phyloP scores from a whole-genome alignment of 352 stramenopile species.

The Pythium sukuiense region DNA sequence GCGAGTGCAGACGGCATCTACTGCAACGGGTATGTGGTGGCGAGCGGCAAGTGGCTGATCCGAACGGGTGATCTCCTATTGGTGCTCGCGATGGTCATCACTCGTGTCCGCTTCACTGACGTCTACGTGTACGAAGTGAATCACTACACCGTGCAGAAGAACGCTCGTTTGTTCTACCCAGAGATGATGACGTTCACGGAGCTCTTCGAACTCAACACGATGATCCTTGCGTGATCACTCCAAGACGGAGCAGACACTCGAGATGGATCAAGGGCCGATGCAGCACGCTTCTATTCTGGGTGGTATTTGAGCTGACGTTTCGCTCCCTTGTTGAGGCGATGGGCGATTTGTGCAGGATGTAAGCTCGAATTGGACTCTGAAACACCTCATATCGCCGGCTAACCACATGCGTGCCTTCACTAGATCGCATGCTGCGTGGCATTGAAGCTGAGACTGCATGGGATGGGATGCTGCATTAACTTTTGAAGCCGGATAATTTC shows the following conservation, averaged over 20 bases:
- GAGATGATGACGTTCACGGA: constrained; percentile 32
- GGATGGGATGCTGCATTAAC: no score
- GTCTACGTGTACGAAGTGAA: constrained; percentile 50
- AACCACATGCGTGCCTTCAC: no score
- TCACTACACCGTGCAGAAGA: constrained; percentile 31
- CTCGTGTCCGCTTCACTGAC: constrained; percentile 35
- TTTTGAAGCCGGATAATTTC: no score
- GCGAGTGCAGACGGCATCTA: constrained; percentile 53
- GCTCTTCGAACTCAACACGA: constrained; percentile 30
- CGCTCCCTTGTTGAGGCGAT: no score
- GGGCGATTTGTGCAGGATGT: no score
- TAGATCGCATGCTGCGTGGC: no score
- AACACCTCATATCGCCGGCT: no score
- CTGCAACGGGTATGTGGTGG: constrained; percentile 62
- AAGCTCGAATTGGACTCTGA: no score
- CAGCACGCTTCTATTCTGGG: no score
- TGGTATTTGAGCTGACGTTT: not conserved
- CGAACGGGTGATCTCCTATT: constrained; percentile 36
- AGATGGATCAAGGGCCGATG: no score
- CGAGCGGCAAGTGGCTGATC: constrained; percentile 51
- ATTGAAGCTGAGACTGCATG: no score
- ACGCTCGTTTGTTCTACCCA: constrained; percentile 38
- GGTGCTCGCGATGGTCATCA: constrained; percentile 46
- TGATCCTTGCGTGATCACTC: constrained; percentile 12
- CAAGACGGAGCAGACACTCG: no score